Conservation (phyloP, 176 grass and related monocot species). For the Sorghum bicolor region DNA sequence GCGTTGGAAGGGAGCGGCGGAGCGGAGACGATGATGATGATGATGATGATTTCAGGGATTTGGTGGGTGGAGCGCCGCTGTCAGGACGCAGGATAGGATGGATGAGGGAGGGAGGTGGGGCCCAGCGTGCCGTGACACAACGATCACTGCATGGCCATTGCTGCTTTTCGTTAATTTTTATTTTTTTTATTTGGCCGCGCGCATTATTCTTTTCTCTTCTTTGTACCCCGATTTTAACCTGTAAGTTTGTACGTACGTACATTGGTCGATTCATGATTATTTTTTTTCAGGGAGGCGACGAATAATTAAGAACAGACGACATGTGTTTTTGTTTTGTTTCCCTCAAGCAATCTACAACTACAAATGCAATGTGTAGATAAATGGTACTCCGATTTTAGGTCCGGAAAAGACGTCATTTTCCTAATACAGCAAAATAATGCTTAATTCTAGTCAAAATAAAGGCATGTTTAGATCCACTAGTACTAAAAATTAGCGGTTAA, state of each 20-base stretch:
- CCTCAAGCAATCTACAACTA: not conserved
- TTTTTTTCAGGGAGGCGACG: conserved; percentile 1
- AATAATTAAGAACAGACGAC: conserved; percentile 7
- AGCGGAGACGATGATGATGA: not conserved
- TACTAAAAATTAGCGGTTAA: too few relatives aligned
- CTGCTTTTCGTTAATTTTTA: not conserved
- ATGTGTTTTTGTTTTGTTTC: not conserved
- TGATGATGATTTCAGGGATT: not conserved
- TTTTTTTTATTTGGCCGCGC: not conserved
- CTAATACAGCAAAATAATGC: too few relatives aligned
- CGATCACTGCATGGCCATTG: not conserved
- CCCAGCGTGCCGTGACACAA: conserved; percentile 18
- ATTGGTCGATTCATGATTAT: conserved; percentile 11
- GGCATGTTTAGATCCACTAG: too few relatives aligned
- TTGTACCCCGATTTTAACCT: conserved; percentile 13
- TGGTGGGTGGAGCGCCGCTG: conserved; percentile 32
- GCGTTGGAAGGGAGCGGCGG: conserved; percentile 18
- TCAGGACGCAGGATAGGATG: conserved; percentile 11
- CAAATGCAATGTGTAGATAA: too few relatives aligned
- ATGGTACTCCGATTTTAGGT: too few relatives aligned
- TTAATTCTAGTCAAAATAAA: too few relatives aligned
- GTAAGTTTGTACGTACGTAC: conserved; percentile 10
- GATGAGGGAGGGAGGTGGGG: not conserved
- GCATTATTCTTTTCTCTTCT: conserved; percentile 34
- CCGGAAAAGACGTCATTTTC: too few relatives aligned